Base-by-base conservation (phyloP, 345 rosid species). In the Pistacia atlantica region DNA sequence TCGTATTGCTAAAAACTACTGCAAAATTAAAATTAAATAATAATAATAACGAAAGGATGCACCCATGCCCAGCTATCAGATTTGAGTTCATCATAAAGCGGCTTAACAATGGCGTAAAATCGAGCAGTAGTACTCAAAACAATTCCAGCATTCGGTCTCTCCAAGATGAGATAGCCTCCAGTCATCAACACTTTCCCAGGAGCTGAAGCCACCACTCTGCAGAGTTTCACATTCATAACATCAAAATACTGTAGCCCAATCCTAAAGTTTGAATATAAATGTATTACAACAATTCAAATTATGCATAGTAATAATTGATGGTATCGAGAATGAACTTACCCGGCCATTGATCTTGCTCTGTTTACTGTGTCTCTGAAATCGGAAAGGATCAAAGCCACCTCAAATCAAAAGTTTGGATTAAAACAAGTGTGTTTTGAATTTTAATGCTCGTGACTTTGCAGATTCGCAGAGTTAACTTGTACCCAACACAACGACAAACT, bases 101-200 rank as follows among this genome's bases (percentile, higher is more conserved):
- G 97, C 79, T 88, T 93, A 65, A 93, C 90, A 77, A 96, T 89
- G 16, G 97, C 97, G 42, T 92, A 93, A 81, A 96, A 96, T 4
- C 99, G 93, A 56, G 97, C 98, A 84, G 84, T 91, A 4, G 99
- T 96, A 82, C 97, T 96, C 74, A 96, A 85, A 72, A 91, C 95
- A 80, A 93, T 79, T 76, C 99, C 99, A 25, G 99, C 84, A 80
- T 93, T 93, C 22, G 99, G 98, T 84, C 91, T 92, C 89, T 96
- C 99, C 75, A 96, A 81, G 75, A 96, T 81, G 17, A 96, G 93
- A 76, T 96, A 96, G 6, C 99, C 98, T 5, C 99, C 99, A 10
- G 97, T 88, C 83, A 96, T 81, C 90, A 96, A 86, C 67, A 96
- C 98, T 88, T 96, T 96, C 78, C 98, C 97, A 54, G 99, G 98